phyloP scores from a whole-genome alignment of 192 early-diverging fungal species.

The Lunasporangiospora selenospora region DNA sequence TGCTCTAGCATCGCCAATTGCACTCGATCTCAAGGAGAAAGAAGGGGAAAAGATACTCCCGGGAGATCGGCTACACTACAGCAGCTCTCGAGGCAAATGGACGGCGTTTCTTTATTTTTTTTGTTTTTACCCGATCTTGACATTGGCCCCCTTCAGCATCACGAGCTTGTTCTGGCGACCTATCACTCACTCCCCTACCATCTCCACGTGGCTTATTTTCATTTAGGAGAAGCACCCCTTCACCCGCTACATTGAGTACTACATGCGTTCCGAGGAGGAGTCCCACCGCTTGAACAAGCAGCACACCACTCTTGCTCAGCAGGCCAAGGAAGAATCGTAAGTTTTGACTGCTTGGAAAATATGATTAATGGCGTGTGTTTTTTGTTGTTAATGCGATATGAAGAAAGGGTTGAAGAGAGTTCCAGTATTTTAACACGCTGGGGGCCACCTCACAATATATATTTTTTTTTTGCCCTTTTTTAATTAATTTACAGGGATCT shows the following conservation, averaged over 20 bases:
- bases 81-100: no score
- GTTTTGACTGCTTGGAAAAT: no score
- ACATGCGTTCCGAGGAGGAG: constrained; percentile 49
- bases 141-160: no score
- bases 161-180: no score
- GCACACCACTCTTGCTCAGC: constrained; percentile 33
- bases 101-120: no score
- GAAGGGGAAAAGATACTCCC: no score
- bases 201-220: background rate
- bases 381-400: background rate
- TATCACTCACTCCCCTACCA: no score
- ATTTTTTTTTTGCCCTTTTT: background rate
- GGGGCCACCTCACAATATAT: background rate
- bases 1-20: no score
- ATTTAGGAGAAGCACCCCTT: constrained; percentile 45
- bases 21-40: no score
- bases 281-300: constrained; percentile 40
- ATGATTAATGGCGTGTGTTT: background rate
- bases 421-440: background rate
- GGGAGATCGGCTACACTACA: no score
- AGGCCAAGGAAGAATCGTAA: constrained; percentile 26
- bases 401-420: background rate
- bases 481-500: constrained; percentile 14
- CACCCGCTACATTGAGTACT: constrained; percentile 50
- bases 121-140: no score